phyloP scores from a whole-genome alignment of 352 stramenopile genomes.

The Phytopythium helicoides region DNA sequence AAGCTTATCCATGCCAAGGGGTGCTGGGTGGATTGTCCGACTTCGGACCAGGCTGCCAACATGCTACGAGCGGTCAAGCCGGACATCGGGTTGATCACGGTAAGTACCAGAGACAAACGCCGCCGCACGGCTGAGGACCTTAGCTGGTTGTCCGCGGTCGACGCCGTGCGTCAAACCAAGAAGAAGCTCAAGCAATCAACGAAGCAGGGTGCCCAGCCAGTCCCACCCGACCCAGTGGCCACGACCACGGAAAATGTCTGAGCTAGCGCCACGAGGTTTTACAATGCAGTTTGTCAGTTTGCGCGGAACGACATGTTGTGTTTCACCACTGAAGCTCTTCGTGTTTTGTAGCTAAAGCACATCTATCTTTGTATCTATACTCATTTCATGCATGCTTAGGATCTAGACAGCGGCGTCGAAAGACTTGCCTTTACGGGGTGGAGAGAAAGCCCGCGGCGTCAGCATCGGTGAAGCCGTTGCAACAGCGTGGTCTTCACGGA shows the following conservation, averaged over 20 bases:
- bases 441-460: background rate
- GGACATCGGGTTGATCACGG: conserved; percentile 7
- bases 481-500: conserved; percentile 44
- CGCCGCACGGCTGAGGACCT: conserved; percentile 3
- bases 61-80: conserved; percentile 20
- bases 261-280: too few relatives aligned
- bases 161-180: conserved; percentile 5
- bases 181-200: conserved; percentile 5
- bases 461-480: conserved; percentile 17
- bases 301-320: too few relatives aligned
- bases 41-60: conserved; percentile 5
- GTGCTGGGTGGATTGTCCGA: conserved; percentile 18
- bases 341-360: background rate
- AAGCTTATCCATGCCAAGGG: conserved; percentile 5
- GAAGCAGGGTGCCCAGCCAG: background rate
- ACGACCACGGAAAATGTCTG: background rate
- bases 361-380: background rate
- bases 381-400: background rate
- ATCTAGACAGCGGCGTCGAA: conserved; percentile 12
- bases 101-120: conserved; percentile 7
- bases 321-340: too few relatives aligned
- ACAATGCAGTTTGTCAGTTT: too few relatives aligned
- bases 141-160: conserved; percentile 5
- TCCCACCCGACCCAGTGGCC: background rate
- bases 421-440: conserved; percentile 12